Conservation (phyloP, 2,329 filamentous ascomycete species). For the Aspergillus fumigatiaffinis region DNA sequence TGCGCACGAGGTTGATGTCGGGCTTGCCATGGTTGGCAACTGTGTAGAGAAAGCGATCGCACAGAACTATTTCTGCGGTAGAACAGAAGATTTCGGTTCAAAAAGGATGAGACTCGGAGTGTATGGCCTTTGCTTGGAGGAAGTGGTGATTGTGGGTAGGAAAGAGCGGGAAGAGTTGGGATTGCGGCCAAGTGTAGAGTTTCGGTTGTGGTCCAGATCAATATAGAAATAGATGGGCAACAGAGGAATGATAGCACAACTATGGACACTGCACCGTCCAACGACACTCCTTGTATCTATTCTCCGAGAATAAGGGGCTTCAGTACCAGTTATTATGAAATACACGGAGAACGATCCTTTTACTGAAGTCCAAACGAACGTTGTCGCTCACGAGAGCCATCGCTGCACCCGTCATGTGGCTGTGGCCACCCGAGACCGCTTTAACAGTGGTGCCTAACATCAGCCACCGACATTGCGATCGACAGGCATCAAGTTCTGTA, state of each 20-base stretch:
- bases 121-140: neutral
- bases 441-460: slow-evolving; percentile 13
- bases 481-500: neutral
- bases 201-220: slow-evolving; percentile 10
- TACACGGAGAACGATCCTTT: neutral
- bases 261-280: neutral
- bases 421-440: slow-evolving; percentile 11
- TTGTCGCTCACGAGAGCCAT: neutral
- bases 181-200: slow-evolving; percentile 16
- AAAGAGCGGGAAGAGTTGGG: slow-evolving; percentile 13
- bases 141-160: slow-evolving; percentile 7
- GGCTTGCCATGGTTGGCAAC: slow-evolving; percentile 44
- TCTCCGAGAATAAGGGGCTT: neutral
- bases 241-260: neutral
- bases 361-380: neutral
- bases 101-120: neutral
- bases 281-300: neutral
- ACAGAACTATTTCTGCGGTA: slow-evolving; percentile 2
- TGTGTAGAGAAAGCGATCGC: slow-evolving; percentile 5
- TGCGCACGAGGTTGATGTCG: slow-evolving; percentile 41
- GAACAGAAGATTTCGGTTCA: slow-evolving; percentile 7
- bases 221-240: neutral
- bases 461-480: slow-evolving; percentile 1
- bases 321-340: neutral
- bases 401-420: slow-evolving; percentile 15